Base-by-base conservation (phyloP, 2,329 filamentous ascomycete genomes). In the Hymenoscyphus linearis region DNA sequence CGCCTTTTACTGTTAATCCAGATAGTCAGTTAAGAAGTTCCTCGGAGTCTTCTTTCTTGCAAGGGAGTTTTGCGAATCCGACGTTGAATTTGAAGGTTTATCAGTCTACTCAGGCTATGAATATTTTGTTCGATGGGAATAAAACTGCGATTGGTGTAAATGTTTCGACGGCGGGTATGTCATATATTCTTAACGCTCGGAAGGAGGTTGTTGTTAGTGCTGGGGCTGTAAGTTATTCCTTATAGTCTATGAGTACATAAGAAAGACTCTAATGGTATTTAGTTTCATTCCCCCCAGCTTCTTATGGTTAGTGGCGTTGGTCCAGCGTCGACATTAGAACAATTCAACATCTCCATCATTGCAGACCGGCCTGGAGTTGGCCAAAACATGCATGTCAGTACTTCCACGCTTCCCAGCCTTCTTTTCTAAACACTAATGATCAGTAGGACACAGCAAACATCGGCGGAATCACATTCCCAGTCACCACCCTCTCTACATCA, bases 361-460 rank as follows among this genome's bases (percentile, higher is more conserved):
- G 73, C 73, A 80, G 79, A 54, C 52, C 52, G 22, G 4, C 84
- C 84, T 0, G 85, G 83, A 55, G 84, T 89, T 35, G 52, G 52
- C 6, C 72, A 79, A 65, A 77, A 79, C 59, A 74, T 82, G 66
- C 74, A 75, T 60, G 79, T 81, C 55, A 71, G 73, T 58, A 44
- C n/a, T n/a, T 61, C 6, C 47, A 52, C 22, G 26, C 1, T 56
- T 61, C n/a, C 47, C 59, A 10, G 35, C 34, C 59, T 59, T 16
- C 1, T 26, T 18, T 22, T 36, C 6, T 25, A 13, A 16, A 18
- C 35, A 37, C 13, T 36, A 4, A 37, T 36, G 1, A n/a, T 57
- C 44, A 1, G 18, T 35, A 40, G 55, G 44, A 50, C 44, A 18
- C 44, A 18, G 16, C n/a, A 3, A 50, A 50, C 44, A 25, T 50